Base-by-base conservation (phyloP, 805 yeast genomes). In the Candida mattraensis region DNA sequence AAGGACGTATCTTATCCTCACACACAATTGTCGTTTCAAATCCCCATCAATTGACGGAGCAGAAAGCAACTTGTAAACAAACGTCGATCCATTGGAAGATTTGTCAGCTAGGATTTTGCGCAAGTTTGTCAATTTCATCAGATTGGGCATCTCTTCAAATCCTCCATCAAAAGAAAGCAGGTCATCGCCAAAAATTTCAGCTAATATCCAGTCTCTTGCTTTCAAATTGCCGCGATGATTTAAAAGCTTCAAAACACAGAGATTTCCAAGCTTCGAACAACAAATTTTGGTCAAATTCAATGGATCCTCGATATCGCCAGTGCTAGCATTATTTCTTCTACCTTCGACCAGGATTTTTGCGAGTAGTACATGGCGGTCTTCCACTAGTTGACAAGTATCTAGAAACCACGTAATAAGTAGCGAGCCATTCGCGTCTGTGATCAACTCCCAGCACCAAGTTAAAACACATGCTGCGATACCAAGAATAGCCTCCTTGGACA, bases 361-460 rank as follows among this genome's bases (percentile, higher is more conserved):
- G 30, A 93, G 65, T 13, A 86, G 66, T 18, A 67, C 62, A 58
- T 81, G 85, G 50, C 91, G 74, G 50, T 78, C 72, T 24, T 81
- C 80, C 27, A 80, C 30, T 9, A 49, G 54, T 7, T 70, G 70
- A 47, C 85, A 83, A 1, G 96, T 86, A 56, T 93, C 99, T 54
- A 93, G 72, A 51, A 85, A 83, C 99, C 99, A 93, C 2, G 96
- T 87, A 36, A 93, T 75, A 48, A 93, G 70, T 45, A 93, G 66
- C 1, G 95, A 83, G 16, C 98, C 97, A 58, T 93, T 93, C 44
- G 80, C 75, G 58, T 89, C 88, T 5, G 81, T 74, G 1, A 88
- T 87, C 48, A 93, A 70, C 46, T 80, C 85, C 45, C 83, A 84
- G 17, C 91, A 80, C 65, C 85, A 79, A 28, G 81, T 71, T 15